Conservation (phyloP, 192 early-diverging fungal genomes). For the Coemansia sp. region DNA sequence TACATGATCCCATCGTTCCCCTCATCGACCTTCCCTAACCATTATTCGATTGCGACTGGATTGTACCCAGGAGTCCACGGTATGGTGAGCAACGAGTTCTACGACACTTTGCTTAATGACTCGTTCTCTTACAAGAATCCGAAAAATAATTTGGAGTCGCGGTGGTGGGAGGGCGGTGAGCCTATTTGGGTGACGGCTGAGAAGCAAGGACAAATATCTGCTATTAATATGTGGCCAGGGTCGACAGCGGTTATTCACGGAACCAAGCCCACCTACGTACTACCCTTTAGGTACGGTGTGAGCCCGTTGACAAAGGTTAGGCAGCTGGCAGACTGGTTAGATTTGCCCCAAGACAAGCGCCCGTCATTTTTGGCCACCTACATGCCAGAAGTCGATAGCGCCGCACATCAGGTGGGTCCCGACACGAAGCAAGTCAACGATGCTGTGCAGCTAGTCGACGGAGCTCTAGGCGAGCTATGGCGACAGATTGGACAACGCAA, state of each 20-base stretch:
- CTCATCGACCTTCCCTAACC: conserved; percentile 89
- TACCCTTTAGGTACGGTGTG: conserved; percentile 54
- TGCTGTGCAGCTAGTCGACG: conserved; percentile 57
- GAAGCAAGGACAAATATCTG: conserved; percentile 65
- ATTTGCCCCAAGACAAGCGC: conserved; percentile 63
- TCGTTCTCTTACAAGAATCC: conserved; percentile 78
- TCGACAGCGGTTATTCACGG: conserved; percentile 60
- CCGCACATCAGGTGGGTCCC: conserved; percentile 74
- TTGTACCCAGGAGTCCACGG: conserved; percentile 90
- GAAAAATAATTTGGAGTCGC: conserved; percentile 57
- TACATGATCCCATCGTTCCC: conserved; percentile 55
- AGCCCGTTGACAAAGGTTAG: conserved; percentile 59
- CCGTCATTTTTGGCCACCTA: conserved; percentile 79
- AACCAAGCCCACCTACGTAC: conserved; percentile 63
- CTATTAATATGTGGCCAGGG: conserved; percentile 90
- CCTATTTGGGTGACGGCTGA: conserved; percentile 91
- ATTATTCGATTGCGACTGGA: conserved; percentile 89
- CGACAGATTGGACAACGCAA: conserved; percentile 58
- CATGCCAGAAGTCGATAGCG: conserved; percentile 75
- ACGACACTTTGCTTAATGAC: conserved; percentile 67
- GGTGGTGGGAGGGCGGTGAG: conserved; percentile 87
- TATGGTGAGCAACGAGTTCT: conserved; percentile 84
- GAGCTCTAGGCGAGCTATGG: conserved; percentile 60
- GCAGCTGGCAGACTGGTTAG: conserved; percentile 73
- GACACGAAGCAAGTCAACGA: conserved; percentile 63